These are phyloP conservation scores for Staphylotrichum tortipilum DNA, from an alignment of 495 filamentous ascomycete genomes.

Conservation along the genomic window DNA sequence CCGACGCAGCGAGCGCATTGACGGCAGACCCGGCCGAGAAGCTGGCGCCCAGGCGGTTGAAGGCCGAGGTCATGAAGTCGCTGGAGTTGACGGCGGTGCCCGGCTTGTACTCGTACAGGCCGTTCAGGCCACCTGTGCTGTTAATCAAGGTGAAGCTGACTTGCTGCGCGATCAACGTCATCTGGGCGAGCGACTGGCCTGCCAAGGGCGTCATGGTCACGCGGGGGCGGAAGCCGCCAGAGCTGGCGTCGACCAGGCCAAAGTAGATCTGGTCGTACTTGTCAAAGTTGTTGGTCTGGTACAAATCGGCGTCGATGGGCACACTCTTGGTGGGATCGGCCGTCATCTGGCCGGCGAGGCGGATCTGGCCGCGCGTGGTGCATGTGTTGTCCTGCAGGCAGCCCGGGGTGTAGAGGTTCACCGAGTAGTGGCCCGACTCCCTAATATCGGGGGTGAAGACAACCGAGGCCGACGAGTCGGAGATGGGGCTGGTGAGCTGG, in stretches of 20 bases:
- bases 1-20: constrained; percentile 49
- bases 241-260: constrained; percentile 70
- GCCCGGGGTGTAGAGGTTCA: constrained; percentile 85
- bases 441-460: constrained; percentile 79
- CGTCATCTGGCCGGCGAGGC: constrained; percentile 64
- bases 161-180: constrained; percentile 77
- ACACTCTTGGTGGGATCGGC: constrained; percentile 37
- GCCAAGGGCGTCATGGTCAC: constrained; percentile 67
- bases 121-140: constrained; percentile 69
- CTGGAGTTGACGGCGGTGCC: constrained; percentile 46
- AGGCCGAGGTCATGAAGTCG: constrained; percentile 60
- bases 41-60: constrained; percentile 62
- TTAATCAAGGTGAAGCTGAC: constrained; percentile 67
- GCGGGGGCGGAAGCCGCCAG: constrained; percentile 64
- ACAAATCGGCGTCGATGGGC: constrained; percentile 48
- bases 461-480: constrained; percentile 53
- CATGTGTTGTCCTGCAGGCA: constrained; percentile 76
- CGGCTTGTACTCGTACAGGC: constrained; percentile 84
- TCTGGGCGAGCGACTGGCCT: constrained; percentile 51
- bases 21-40: constrained; percentile 59
- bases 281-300: constrained; percentile 86
- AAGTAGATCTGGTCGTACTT: constrained; percentile 90
- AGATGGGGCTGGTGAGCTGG: constrained; percentile 42
- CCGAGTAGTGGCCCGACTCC: constrained; percentile 80
- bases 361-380: constrained; percentile 61